Conservation (phyloP, 768 basidiomycete genomes). For the Amanita pallidorosea region DNA sequence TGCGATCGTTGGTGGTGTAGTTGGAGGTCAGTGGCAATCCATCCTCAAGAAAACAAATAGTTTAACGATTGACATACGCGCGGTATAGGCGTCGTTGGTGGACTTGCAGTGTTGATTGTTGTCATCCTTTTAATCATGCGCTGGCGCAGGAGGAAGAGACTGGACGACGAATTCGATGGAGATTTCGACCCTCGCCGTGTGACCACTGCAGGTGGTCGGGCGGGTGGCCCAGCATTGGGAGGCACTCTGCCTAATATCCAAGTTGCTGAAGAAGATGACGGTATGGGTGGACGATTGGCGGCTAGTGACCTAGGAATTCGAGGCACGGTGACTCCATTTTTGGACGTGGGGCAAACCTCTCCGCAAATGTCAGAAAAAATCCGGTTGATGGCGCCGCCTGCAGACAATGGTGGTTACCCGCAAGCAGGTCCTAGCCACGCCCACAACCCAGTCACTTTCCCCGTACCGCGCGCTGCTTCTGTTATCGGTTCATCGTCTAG, state of each 20-base stretch:
- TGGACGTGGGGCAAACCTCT: conserved; percentile 5
- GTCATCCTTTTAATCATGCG: conserved; percentile 17
- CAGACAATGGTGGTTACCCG: background rate
- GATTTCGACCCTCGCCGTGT: conserved; percentile 29
- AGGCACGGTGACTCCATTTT: conserved; percentile 24
- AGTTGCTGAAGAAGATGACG: conserved; percentile 19
- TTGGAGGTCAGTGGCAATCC: conserved; percentile 27
- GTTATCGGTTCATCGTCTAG: background rate
- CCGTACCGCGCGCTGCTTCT: background rate
- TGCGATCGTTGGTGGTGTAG: conserved; percentile 40
- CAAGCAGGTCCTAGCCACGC: background rate
- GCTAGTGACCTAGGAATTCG: conserved; percentile 17
- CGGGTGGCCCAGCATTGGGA: conserved; percentile 6
- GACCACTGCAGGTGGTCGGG: conserved; percentile 7
- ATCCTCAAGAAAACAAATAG: background rate
- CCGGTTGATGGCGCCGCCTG: background rate
- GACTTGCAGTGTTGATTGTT: conserved; percentile 13
- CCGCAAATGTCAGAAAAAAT: conserved; percentile 5
- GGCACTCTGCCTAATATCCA: conserved; percentile 10
- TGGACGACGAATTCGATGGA: conserved; percentile 23
- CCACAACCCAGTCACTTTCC: background rate
- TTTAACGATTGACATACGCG: too few species aligned
- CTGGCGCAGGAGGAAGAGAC: conserved; percentile 13
- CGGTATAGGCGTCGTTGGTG: conserved; percentile 20
- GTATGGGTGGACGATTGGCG: conserved; percentile 22